These are phyloP conservation scores for Lantana camara DNA, from an alignment of 257 asterid species.

Conservation along the genomic window DNA sequence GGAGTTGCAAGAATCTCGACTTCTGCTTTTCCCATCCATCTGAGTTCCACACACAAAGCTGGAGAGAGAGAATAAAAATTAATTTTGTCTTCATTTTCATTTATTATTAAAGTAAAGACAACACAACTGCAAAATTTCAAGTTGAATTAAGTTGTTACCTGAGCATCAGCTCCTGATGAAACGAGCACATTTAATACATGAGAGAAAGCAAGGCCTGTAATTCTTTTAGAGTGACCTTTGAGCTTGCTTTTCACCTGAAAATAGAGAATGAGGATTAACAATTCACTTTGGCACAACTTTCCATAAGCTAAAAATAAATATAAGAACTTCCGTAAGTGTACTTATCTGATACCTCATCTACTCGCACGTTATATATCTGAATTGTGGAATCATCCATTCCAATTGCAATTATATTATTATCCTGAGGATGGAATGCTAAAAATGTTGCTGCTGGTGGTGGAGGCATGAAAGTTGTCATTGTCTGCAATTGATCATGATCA, in stretches of 20 bases:
- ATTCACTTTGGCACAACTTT: constrained; percentile 6
- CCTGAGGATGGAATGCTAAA: constrained; percentile 77
- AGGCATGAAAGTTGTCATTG: constrained; percentile 75
- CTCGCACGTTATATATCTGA: constrained; percentile 70
- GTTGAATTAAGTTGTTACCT: constrained; percentile 35
- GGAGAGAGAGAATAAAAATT: constrained; percentile 24
- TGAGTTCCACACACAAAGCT: constrained; percentile 63
- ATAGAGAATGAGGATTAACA: constrained; percentile 4
- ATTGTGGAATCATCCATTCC: constrained; percentile 78
- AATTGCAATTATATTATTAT: constrained; percentile 66
- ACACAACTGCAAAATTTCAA: not conserved
- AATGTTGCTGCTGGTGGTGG: constrained; percentile 81
- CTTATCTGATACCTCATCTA: constrained; percentile 56
- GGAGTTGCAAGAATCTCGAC: constrained; percentile 54
- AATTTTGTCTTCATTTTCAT: too few species aligned
- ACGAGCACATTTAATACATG: constrained; percentile 51
- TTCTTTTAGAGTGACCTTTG: constrained; percentile 68
- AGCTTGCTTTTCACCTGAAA: constrained; percentile 65
- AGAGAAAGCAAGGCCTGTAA: constrained; percentile 74
- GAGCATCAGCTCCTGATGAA: constrained; percentile 80
- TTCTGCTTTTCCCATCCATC: constrained; percentile 68
- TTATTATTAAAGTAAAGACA: too few species aligned
- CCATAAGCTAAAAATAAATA: constrained; percentile 2
- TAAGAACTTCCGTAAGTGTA: constrained; percentile 1
- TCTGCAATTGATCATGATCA: constrained; percentile 41